Evolutionary conservation across 768 basidiomycete species (phyloP).

Genomic region (Mycena filopes): DNA sequence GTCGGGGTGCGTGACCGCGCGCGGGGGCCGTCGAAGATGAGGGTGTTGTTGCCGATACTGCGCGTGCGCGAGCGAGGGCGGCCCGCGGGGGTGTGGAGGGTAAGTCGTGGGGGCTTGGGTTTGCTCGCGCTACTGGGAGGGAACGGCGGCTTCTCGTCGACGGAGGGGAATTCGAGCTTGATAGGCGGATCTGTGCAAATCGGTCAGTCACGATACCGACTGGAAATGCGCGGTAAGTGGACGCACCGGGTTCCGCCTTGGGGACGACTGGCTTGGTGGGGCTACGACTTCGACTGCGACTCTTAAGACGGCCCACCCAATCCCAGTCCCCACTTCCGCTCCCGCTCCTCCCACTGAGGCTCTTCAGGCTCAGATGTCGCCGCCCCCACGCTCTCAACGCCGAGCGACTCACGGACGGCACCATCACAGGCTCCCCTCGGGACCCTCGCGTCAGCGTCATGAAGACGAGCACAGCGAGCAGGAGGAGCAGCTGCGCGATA

Average conservation of each 20-base stretch:
- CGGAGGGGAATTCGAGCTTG: constrained; percentile 25
- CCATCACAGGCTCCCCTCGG: constrained; percentile 40
- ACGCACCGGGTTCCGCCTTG: background rate
- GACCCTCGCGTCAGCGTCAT: constrained; percentile 88
- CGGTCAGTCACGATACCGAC: background rate
- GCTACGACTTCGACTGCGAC: constrained; percentile 22
- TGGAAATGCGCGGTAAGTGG: no score
- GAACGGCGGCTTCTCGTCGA: constrained; percentile 4
- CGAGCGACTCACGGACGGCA: constrained; percentile 26
- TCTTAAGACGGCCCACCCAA: constrained; percentile 30
- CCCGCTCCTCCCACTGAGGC: constrained; percentile 21
- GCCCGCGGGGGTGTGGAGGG: background rate
- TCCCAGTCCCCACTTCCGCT: constrained; percentile 33
- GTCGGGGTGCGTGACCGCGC: constrained; percentile 21
- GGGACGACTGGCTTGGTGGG: constrained; percentile 5
- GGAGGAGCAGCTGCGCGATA: constrained; percentile 85
- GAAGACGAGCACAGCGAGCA: constrained; percentile 86
- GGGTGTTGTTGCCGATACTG: constrained; percentile 24
- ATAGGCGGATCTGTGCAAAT: constrained; percentile 11
- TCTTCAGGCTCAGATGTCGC: constrained; percentile 29
- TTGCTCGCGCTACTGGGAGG: constrained; percentile 7
- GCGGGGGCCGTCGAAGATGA: constrained; percentile 21
- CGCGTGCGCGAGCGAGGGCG: constrained; percentile 19
- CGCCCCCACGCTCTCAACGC: constrained; percentile 31
- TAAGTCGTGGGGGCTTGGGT: constrained; percentile 28